Evolutionary conservation across 116 monocot species (phyloP).

Genomic region (Iris pallida): DNA sequence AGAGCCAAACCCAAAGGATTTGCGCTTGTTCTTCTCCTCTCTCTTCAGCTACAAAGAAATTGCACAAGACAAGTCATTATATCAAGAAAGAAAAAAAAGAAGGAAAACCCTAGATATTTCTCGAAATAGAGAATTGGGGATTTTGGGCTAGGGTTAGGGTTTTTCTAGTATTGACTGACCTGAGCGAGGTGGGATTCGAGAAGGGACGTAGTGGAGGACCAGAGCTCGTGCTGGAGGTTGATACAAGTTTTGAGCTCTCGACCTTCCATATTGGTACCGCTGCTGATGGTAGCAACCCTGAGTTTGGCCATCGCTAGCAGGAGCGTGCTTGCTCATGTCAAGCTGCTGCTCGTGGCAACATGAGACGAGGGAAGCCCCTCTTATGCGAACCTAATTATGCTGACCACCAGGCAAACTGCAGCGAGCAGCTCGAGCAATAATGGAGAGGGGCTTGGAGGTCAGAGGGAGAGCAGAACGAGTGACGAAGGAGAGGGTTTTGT

Average conservation of each 20-base stretch:
- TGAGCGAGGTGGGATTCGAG: conserved; percentile 30
- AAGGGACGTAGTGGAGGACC: conserved; percentile 3
- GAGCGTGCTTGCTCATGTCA: too few relatives aligned
- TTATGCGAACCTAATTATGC: too few relatives aligned
- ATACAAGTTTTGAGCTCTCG: conserved; percentile 19
- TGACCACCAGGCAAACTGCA: too few relatives aligned
- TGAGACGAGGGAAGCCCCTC: too few relatives aligned
- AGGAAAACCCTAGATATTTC: neutral
- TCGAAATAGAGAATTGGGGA: neutral
- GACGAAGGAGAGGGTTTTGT: too few relatives aligned
- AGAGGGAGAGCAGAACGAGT: too few relatives aligned
- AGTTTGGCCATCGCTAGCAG: too few relatives aligned
- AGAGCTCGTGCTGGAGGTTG: conserved; percentile 15
- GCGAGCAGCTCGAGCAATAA: too few relatives aligned
- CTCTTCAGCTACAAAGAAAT: conserved; percentile 24
- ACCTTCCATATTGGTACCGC: too few relatives aligned
- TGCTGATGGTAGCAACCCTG: too few relatives aligned
- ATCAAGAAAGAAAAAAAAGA: conserved; percentile 3
- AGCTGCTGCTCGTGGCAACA: too few relatives aligned
- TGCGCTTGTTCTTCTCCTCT: conserved; percentile 26
- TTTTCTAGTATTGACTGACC: conserved; percentile 7
- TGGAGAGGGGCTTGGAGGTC: too few relatives aligned
- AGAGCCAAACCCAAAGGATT: conserved; percentile 31
- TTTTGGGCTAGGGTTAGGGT: conserved; percentile 10
- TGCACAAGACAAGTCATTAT: neutral